Conservation (phyloP, 495 filamentous ascomycete species). For the Halenospora varia region DNA sequence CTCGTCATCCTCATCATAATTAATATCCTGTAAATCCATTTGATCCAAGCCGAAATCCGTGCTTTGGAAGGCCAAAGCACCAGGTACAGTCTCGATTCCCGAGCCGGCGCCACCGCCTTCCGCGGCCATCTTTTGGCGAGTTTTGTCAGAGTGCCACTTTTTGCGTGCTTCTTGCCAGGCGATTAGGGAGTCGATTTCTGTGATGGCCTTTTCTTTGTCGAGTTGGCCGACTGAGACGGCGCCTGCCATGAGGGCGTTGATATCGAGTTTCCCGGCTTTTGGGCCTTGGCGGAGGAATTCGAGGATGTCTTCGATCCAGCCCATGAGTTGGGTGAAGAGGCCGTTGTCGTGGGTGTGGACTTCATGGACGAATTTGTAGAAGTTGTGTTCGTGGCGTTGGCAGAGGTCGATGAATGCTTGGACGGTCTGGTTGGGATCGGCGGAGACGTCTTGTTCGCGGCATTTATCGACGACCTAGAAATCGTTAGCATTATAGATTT, state of each 20-base stretch:
- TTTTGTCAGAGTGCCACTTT: conserved; percentile 97
- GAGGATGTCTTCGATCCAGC: conserved; percentile 95
- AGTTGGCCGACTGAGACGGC: conserved; percentile 63
- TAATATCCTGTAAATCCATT: conserved; percentile 81
- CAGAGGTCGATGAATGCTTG: conserved; percentile 98
- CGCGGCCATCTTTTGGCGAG: conserved; percentile 95
- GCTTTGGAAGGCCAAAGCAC: conserved; percentile 56
- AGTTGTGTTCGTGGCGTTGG: conserved; percentile 88
- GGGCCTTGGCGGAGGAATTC: conserved; percentile 89
- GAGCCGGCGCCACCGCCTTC: conserved; percentile 47
- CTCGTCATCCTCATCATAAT: conserved; percentile 63
- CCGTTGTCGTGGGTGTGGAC: conserved; percentile 98
- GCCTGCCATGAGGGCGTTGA: conserved; percentile 86
- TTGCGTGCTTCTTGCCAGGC: conserved; percentile 93
- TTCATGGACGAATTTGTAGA: conserved; percentile 98
- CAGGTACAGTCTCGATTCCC: conserved; percentile 35
- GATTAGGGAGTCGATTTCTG: conserved; percentile 80
- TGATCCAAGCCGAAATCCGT: conserved; percentile 88
- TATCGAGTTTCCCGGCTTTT: conserved; percentile 72
- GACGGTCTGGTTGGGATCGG: conserved; percentile 98
- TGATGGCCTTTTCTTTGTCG: conserved; percentile 65
- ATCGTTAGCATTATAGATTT: conserved; percentile 16
- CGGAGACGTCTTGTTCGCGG: conserved; percentile 85
- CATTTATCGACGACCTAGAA: conserved; percentile 73
- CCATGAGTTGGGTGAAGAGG: conserved; percentile 91